Percentiles rank a stretch among this genome's conserved stretches.
Conservation (phyloP, 148 eudicot species). For the Cornus controversa region DNA sequence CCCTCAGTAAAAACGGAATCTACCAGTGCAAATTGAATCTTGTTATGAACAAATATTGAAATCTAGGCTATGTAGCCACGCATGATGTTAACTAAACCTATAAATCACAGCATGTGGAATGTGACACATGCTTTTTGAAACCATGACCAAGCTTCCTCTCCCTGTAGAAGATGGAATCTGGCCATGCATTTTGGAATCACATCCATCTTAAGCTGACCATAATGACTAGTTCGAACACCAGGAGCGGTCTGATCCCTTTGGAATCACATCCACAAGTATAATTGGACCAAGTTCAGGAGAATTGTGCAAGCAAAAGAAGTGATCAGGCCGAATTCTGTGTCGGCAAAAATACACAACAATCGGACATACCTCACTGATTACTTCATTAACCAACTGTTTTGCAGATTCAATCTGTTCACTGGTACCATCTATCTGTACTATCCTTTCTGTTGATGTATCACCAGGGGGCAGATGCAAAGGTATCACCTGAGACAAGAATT, state of each 20-base stretch:
- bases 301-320: constrained; percentile 5
- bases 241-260: too few relatives aligned
- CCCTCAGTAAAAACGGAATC: background rate
- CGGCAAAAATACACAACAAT: background rate
- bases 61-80: background rate
- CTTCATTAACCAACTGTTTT: constrained; percentile 87
- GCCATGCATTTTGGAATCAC: background rate
- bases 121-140: background rate
- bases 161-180: background rate
- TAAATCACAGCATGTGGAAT: background rate
- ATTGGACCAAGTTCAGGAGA: background rate
- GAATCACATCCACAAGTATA: background rate
- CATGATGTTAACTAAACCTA: background rate
- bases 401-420: constrained; percentile 90
- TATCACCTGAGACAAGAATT: constrained; percentile 56
- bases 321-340: background rate
- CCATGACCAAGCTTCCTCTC: background rate
- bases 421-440: constrained; percentile 89
- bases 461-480: constrained; percentile 94
- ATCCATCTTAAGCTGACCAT: too few relatives aligned
- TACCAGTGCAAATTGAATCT: background rate
- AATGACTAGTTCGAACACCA: too few relatives aligned
- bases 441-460: constrained; percentile 78
- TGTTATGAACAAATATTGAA: background rate
- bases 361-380: constrained; percentile 77